Evolutionary conservation across 2,329 filamentous ascomycete genomes (phyloP), one percentile per base, ranked within the genome.

Genomic region (Leptographium radiaticola): DNA sequence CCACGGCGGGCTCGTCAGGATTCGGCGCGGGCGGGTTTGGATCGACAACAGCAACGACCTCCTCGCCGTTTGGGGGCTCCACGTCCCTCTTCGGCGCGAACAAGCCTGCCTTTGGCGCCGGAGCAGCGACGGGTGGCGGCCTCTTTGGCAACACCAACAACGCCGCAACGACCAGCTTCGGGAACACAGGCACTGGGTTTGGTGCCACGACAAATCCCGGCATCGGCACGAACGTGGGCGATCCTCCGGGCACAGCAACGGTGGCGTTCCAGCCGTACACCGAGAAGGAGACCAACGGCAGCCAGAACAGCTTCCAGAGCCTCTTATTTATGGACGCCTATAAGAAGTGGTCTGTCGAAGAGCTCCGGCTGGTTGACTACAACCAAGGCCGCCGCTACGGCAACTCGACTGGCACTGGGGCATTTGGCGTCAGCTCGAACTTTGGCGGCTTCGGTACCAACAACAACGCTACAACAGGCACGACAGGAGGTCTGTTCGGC

Each of bases 271-370:
- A 79, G 57, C 73, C 87, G 0, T 76, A 79, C 48, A 71, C 75
- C 20, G 88, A 94, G 70, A 93, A 91, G 67, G 88, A 94, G 63
- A 68, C 73, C 4, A 80, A 76, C 44, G 50, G 48, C 36, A 76
- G 70, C 59, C 68, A 67, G 18, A 80, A 85, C 63, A 76, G 84
- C 5, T 94, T 86, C 67, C 87, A 93, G 67, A 91, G 83, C 61
- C 81, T 94, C 54, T 72, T 84, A 25, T 89, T 91, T 66, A 84
- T 86, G 70, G 81, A 84, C 30, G 79, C 85, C 1, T 94, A 91
- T 71, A 84, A 83, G 67, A 94, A 93, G 66, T 97, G 86, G 74
- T 96, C 91, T 11, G 80, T 87, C n/a, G 93, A 87, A 62, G 85
- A 93, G 67, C 70, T 93, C 53, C 78, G 87, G 63, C 69, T 95